Evolutionary conservation across 2,329 filamentous ascomycete species (phyloP).

Genomic region (Aaosphaeria arxii): DNA sequence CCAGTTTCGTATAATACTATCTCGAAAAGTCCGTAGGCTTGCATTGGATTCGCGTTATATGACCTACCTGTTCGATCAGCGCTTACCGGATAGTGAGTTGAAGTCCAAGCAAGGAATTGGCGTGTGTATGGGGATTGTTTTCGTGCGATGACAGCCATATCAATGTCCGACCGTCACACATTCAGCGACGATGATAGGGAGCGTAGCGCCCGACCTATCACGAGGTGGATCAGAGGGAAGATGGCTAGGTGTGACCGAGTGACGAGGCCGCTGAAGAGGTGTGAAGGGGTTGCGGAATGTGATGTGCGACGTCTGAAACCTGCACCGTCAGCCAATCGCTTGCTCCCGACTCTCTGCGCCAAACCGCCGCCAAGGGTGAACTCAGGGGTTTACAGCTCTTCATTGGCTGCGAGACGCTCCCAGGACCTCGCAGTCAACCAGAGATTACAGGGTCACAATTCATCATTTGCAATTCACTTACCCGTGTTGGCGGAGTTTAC

Average conservation of each 20-base stretch:
- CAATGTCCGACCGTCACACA: too few species aligned
- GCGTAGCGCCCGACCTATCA: too few species aligned
- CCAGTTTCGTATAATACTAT: too few species aligned
- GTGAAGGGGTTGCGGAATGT: background rate
- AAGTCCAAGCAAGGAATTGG: too few species aligned
- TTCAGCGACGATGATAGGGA: too few species aligned
- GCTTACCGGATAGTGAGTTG: too few species aligned
- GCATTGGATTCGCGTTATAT: too few species aligned
- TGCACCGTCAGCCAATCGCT: background rate
- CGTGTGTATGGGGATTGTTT: too few species aligned
- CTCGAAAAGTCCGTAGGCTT: too few species aligned
- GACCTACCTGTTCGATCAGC: too few species aligned
- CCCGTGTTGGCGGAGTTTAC: background rate
- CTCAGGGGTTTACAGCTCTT: background rate
- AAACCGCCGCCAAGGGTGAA: background rate
- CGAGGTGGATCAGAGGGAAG: too few species aligned
- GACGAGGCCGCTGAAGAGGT: background rate
- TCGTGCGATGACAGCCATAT: too few species aligned
- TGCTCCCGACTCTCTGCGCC: background rate
- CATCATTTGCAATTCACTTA: background rate
- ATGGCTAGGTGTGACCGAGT: background rate
- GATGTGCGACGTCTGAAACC: background rate
- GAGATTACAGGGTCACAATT: background rate
- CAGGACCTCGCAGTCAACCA: background rate
- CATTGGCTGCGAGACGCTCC: background rate